A percentile compares a stretch with the other conserved stretches of the same genome.
Conservation (phyloP, 768 basidiomycete species). For the Podaxis mareebaensis region DNA sequence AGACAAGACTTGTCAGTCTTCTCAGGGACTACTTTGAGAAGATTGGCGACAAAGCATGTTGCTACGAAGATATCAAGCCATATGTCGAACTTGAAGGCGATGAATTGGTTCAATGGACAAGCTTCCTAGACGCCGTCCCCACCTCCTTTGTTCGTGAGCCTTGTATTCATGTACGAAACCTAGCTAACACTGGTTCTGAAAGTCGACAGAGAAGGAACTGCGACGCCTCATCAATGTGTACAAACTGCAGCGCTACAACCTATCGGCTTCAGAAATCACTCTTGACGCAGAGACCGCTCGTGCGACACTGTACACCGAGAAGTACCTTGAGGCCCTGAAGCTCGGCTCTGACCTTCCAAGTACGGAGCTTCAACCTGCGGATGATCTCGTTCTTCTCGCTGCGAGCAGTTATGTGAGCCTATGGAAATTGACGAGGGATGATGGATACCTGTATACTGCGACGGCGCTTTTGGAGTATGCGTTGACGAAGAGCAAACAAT, state of each 20-base stretch:
- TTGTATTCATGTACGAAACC: conserved; percentile 1
- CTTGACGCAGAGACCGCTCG: conserved; percentile 55
- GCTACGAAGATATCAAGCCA: conserved; percentile 81
- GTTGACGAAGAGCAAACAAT: conserved; percentile 69
- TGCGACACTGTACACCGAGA: conserved; percentile 51
- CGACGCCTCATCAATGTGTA: conserved; percentile 70
- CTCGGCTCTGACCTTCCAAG: conserved; percentile 65
- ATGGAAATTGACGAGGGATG: conserved; percentile 58
- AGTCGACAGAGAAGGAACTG: conserved; percentile 58
- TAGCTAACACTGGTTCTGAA: conserved; percentile 7
- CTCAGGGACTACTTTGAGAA: conserved; percentile 69
- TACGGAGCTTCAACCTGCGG: conserved; percentile 85
- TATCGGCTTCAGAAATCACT: conserved; percentile 49
- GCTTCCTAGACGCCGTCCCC: conserved; percentile 50
- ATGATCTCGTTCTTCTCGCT: conserved; percentile 80
- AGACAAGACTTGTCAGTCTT: conserved; percentile 42
- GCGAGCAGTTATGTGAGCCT: conserved; percentile 65
- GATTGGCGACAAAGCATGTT: conserved; percentile 82
- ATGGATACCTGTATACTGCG: conserved; percentile 64
- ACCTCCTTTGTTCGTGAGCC: conserved; percentile 46
- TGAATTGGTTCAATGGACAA: conserved; percentile 50
- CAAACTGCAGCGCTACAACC: conserved; percentile 70
- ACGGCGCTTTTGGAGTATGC: conserved; percentile 71
- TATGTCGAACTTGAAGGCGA: conserved; percentile 56
- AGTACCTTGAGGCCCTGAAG: conserved; percentile 67